phyloP scores from a whole-genome alignment of 2,329 filamentous ascomycete genomes.

The Pyrenochaeta sp. region DNA sequence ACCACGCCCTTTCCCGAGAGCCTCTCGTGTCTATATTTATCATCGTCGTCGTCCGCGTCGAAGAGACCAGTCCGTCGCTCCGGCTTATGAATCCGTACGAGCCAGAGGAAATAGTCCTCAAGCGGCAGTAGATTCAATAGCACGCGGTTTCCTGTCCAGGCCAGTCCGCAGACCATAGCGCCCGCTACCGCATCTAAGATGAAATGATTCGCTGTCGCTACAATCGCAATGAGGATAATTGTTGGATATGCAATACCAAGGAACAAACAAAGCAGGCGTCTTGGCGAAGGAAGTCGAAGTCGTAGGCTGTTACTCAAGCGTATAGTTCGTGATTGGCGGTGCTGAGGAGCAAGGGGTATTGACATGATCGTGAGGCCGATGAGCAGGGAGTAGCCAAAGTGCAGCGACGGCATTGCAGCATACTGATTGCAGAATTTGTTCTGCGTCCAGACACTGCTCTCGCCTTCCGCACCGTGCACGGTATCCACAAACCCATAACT shows the following conservation, averaged over 20 bases:
- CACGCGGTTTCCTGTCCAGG: conserved; percentile 65
- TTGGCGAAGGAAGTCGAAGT: conserved; percentile 57
- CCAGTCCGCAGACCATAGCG: conserved; percentile 69
- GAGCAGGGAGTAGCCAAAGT: conserved; percentile 78
- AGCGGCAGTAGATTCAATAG: conserved; percentile 71
- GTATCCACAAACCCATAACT: conserved; percentile 68
- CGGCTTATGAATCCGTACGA: conserved; percentile 72
- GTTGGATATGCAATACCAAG: conserved; percentile 71
- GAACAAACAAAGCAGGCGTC: conserved; percentile 59
- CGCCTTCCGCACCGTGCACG: conserved; percentile 64
- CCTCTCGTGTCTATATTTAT: conserved; percentile 8
- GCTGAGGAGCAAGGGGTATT: conserved; percentile 67
- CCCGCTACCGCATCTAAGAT: conserved; percentile 76
- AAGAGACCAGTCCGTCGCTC: conserved; percentile 28
- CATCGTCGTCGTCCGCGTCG: conserved; percentile 32
- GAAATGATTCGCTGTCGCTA: conserved; percentile 77
- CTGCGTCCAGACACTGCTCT: conserved; percentile 75
- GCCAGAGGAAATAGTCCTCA: conserved; percentile 73
- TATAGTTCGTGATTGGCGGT: conserved; percentile 54
- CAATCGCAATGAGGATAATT: conserved; percentile 71
- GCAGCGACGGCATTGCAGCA: conserved; percentile 78
- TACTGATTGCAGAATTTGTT: conserved; percentile 81
- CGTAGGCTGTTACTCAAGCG: conserved; percentile 36
- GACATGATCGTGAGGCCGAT: conserved; percentile 74
- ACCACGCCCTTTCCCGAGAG: conserved; percentile 25